Evolutionary conservation across 176 grass and related monocot species (phyloP), one percentile per base, ranked within the genome.

Genomic region (Poa pratensis): DNA sequence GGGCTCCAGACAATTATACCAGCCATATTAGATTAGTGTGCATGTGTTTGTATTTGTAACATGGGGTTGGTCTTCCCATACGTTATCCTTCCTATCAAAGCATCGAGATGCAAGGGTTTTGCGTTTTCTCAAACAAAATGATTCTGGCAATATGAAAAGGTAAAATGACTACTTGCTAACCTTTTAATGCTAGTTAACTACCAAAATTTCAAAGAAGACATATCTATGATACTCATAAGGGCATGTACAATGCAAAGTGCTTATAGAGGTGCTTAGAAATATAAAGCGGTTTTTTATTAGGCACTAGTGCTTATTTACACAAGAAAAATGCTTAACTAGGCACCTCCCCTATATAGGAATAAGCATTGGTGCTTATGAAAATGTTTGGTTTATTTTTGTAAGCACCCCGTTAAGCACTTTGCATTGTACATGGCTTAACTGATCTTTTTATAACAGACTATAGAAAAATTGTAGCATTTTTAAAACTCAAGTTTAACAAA

Each of bases 201-300:
- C 42, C 42, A 43, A 43, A 42, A 42, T 37, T 67, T 87, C 42
- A 82, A 82, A 86, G 13, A 63, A 66, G 23, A 51, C 4, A 76
- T 51, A 83, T 65, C 62, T 19, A 48, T 50, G 52, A 40, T 62
- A 79, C 26, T 13, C 59, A 3, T 39, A 43, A 43, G 42, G 42
- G 42, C 42, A 43, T 43, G 42, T 43, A 43, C 42, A 42, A 42
- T 42, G 40, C 40, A 43, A 43, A 43, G 42, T 43, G 42, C 42
- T 43, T 42, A 42, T 42, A 9, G 39, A 42, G 39, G 39, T 42
- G 39, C 7, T 42, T 43, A 43, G 42, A 43, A 43, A 43, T 43
- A 43, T 43, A 43, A 9, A 37, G 35, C 8, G 42, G 7, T 43
- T 43, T 43, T 43, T 43, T 43, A 43, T 43, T 43, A 43, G 42